phyloP scores from a whole-genome alignment of 768 basidiomycete species.

The Suillus brevipes region DNA sequence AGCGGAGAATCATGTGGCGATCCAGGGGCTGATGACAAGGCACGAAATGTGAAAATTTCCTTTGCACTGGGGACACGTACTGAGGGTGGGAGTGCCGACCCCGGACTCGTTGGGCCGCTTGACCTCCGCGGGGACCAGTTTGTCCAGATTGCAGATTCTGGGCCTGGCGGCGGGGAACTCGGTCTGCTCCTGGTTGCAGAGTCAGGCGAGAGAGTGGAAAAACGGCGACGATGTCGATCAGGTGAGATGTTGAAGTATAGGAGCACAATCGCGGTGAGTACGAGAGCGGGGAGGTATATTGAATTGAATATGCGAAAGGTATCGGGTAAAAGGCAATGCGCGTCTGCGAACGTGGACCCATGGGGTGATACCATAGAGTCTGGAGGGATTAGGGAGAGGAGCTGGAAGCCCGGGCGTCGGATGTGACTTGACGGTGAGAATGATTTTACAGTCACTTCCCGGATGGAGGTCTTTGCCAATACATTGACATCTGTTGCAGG shows the following conservation, averaged over 20 bases:
- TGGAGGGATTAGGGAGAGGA: slow-evolving; percentile 64
- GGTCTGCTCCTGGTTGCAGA: slow-evolving; percentile 33
- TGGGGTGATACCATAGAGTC: slow-evolving; percentile 22
- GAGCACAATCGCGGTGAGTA: slow-evolving; percentile 52
- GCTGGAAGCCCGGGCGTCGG: slow-evolving; percentile 77
- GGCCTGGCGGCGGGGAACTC: slow-evolving; percentile 26
- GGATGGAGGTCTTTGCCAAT: slow-evolving; percentile 36
- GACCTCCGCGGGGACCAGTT: slow-evolving; percentile 46
- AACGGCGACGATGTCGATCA: slow-evolving; percentile 15
- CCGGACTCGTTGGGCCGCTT: slow-evolving; percentile 40
- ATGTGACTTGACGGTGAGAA: slow-evolving; percentile 80
- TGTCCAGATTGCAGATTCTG: slow-evolving; percentile 39
- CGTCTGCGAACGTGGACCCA: slow-evolving; percentile 54
- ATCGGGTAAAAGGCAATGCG: slow-evolving; percentile 80
- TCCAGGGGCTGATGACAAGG: slow-evolving; percentile 29
- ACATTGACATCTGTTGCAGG: slow-evolving; percentile 23
- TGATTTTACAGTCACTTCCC: slow-evolving; percentile 86
- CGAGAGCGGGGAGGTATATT: slow-evolving; percentile 64
- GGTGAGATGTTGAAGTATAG: slow-evolving; percentile 43
- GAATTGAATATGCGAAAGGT: slow-evolving; percentile 58
- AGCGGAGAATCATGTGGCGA: slow-evolving; percentile 44
- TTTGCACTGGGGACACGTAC: slow-evolving; percentile 39
- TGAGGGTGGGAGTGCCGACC: slow-evolving; percentile 36
- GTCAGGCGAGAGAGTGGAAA: slow-evolving; percentile 30
- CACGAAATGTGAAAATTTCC: slow-evolving; percentile 40